Conservation (phyloP, 2,329 filamentous ascomycete species). For the Allantophomopsis cytisporea region DNA sequence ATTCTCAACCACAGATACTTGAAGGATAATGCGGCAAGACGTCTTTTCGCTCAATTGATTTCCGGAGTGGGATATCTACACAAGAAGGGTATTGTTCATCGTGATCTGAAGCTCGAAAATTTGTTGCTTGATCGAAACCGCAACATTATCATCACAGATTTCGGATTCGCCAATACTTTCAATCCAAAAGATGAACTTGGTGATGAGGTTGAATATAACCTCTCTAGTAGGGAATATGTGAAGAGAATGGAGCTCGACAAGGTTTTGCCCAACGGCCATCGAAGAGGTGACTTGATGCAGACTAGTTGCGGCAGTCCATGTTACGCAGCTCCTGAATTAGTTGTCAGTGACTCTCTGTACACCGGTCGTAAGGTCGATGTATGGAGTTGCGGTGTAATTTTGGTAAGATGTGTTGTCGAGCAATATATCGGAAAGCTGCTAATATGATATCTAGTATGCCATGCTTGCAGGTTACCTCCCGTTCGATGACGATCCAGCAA, state of each 20-base stretch:
- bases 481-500: conserved; percentile 95
- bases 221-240: conserved; percentile 79
- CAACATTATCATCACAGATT: conserved; percentile 99
- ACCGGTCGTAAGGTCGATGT: conserved; percentile 97
- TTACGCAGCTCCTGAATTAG: conserved; percentile 91
- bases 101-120: conserved; percentile 94
- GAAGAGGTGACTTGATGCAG: conserved; percentile 93
- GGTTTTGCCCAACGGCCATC: conserved; percentile 57
- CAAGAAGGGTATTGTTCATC: conserved; percentile 96
- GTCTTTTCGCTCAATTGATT: conserved; percentile 87
- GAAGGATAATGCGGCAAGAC: conserved; percentile 81
- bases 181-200: conserved; percentile 76
- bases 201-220: conserved; percentile 79
- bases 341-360: conserved; percentile 94
- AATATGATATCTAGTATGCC: conserved; percentile 57
- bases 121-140: conserved; percentile 87
- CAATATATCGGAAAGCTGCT: conserved; percentile 6
- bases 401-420: conserved; percentile 48
- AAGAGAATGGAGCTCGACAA: conserved; percentile 78
- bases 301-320: conserved; percentile 97
- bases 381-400: conserved; percentile 96
- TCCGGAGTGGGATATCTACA: conserved; percentile 96
- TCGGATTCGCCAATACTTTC: conserved; percentile 97
- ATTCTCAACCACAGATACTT: conserved; percentile 94
- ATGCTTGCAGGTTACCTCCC: conserved; percentile 97